Conservation (phyloP, 1,284 basidiomycete genomes). For the Puccinia coronata region DNA sequence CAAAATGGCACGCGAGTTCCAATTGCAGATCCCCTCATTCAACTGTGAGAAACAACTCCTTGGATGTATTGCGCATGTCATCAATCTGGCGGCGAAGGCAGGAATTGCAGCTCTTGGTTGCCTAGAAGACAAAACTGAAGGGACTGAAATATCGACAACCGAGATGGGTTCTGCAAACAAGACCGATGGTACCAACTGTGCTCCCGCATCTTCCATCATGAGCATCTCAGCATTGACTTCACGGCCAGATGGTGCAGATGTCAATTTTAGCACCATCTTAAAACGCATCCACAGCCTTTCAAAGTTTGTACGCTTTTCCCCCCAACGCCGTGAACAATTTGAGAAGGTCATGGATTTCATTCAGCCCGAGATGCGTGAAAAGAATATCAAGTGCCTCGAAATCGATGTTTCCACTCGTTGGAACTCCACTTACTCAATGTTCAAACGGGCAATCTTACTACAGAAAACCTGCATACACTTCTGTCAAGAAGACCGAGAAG, state of each 20-base stretch:
- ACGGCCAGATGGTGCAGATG: background rate
- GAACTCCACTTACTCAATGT: background rate
- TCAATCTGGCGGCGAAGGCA: background rate
- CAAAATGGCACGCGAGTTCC: background rate
- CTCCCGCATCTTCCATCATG: no score
- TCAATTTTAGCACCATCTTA: background rate
- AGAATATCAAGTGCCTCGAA: background rate
- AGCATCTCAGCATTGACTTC: background rate
- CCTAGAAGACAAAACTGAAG: background rate
- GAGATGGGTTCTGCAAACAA: no score
- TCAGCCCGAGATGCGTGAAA: background rate
- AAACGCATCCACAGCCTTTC: background rate
- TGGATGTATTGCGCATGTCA: conserved; percentile 5
- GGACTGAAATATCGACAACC: background rate
- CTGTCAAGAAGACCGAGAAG: background rate
- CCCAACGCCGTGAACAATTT: background rate
- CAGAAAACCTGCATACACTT: background rate
- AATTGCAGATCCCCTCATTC: background rate
- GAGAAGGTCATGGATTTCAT: background rate
- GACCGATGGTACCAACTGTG: no score
- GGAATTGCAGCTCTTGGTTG: background rate
- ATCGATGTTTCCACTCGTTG: background rate
- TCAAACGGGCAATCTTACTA: background rate
- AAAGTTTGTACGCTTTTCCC: background rate
- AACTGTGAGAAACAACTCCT: background rate